Conservation (phyloP, 768 basidiomycete genomes). For the Baorangia bicolor region DNA sequence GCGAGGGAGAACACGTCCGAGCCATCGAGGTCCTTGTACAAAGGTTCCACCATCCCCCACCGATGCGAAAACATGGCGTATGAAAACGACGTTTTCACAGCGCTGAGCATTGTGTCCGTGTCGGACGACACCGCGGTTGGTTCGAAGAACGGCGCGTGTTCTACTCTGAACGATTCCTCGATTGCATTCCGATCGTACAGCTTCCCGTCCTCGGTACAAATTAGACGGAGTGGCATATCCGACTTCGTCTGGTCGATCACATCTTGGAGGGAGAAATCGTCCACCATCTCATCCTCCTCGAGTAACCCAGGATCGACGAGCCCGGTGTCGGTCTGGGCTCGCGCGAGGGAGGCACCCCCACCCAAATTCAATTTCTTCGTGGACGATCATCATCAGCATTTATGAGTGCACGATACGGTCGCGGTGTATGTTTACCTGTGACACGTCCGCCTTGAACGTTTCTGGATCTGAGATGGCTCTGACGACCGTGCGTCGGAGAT, state of each 20-base stretch:
- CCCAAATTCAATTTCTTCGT: neutral
- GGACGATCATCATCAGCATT: neutral
- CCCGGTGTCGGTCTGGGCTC: neutral
- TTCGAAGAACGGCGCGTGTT: conserved; percentile 13
- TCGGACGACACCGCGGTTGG: conserved; percentile 1
- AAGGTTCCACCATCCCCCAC: conserved; percentile 19
- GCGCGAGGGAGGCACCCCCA: neutral
- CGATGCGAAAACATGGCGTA: conserved; percentile 29
- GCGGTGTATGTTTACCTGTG: conserved; percentile 3
- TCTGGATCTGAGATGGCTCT: conserved; percentile 20
- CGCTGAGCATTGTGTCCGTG: neutral
- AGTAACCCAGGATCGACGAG: neutral
- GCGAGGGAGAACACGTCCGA: conserved; percentile 17
- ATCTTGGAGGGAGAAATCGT: conserved; percentile 11
- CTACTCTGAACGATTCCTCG: conserved; percentile 14
- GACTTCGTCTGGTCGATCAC: conserved; percentile 14
- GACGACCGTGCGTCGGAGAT: conserved; percentile 18
- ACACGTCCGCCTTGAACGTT: neutral
- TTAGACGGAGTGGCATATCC: conserved; percentile 24
- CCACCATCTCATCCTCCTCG: neutral
- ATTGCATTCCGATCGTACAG: conserved; percentile 19
- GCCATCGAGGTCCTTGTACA: conserved; percentile 16
- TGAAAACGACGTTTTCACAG: conserved; percentile 14
- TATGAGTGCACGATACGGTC: neutral
- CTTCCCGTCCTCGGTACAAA: conserved; percentile 26